Percentiles rank a stretch among this genome's conserved stretches.
Conservation (phyloP, 2,329 filamentous ascomycete genomes). For the Graphilbum sp. region DNA sequence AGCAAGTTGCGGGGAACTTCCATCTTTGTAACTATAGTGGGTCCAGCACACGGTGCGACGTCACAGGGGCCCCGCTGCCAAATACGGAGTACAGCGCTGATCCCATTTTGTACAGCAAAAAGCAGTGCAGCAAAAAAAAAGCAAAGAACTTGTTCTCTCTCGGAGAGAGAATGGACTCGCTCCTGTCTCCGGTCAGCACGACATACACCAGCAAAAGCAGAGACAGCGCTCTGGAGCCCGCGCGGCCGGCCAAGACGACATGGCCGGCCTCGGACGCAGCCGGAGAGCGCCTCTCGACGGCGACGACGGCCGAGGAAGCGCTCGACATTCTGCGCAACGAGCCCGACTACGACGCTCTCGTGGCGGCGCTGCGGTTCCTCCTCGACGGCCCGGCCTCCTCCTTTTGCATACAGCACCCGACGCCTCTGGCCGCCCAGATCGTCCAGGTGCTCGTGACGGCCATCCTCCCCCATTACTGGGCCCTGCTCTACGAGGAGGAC, state of each 20-base stretch:
- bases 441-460: constrained; percentile 57
- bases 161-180: constrained; percentile 31
- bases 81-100: too few species aligned
- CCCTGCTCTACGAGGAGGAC: constrained; percentile 31
- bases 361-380: constrained; percentile 36
- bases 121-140: too few species aligned
- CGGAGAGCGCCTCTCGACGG: not conserved
- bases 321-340: constrained; percentile 44
- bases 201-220: constrained; percentile 20
- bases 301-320: constrained; percentile 28
- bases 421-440: constrained; percentile 56
- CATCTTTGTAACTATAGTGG: too few species aligned
- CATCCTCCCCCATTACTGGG: constrained; percentile 74
- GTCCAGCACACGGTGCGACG: too few species aligned
- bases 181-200: constrained; percentile 37
- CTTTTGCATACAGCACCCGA: constrained; percentile 45
- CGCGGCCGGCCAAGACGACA: not conserved
- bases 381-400: constrained; percentile 11
- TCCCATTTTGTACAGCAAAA: too few species aligned
- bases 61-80: too few species aligned
- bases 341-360: constrained; percentile 42
- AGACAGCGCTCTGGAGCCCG: too few species aligned
- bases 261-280: too few species aligned
- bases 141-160: too few species aligned
- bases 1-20: too few species aligned